A percentile compares a stretch with the other conserved stretches of the same genome.
Evolutionary conservation across 208 protist genomes (phyloP).

Genomic region (Trypanosoma brucei): DNA sequence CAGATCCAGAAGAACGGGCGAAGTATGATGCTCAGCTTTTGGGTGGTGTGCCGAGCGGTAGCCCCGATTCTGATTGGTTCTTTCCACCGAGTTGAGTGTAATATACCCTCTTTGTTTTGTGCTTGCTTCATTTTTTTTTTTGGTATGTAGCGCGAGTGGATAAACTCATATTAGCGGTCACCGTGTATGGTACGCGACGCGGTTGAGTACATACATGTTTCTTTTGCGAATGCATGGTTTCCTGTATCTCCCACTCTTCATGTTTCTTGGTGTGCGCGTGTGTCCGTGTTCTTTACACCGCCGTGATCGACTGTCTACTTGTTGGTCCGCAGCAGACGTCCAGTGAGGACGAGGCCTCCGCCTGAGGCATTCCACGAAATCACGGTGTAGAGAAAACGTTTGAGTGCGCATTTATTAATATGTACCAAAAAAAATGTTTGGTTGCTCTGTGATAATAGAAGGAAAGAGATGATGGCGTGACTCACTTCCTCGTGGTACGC

Average conservation of each 20-base stretch:
- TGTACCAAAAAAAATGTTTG: no score
- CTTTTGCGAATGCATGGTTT: neutral
- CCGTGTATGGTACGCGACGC: neutral
- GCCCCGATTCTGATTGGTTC: constrained; percentile 32
- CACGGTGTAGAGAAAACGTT: no score
- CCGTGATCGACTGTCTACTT: no score
- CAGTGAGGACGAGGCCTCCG: no score
- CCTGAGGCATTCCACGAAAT: no score
- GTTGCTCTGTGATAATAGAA: no score
- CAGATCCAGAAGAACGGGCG: constrained; percentile 43
- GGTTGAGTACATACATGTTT: neutral
- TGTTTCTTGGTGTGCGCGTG: neutral
- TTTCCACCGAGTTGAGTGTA: constrained; percentile 31
- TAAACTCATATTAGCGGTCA: neutral
- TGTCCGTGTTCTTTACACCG: no score
- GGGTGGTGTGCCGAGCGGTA: neutral
- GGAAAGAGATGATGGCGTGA: no score
- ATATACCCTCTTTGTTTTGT: neutral
- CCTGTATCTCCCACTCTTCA: neutral
- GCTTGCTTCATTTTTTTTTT: neutral
- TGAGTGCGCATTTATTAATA: no score
- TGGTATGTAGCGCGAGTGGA: neutral
- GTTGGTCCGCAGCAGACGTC: no score
- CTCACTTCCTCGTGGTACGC: no score
- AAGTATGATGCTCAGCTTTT: constrained; percentile 63